Evolutionary conservation across 2,329 filamentous ascomycete genomes (phyloP), one percentile per base, ranked within the genome.

Genomic region (Penicillium brevicompactum): DNA sequence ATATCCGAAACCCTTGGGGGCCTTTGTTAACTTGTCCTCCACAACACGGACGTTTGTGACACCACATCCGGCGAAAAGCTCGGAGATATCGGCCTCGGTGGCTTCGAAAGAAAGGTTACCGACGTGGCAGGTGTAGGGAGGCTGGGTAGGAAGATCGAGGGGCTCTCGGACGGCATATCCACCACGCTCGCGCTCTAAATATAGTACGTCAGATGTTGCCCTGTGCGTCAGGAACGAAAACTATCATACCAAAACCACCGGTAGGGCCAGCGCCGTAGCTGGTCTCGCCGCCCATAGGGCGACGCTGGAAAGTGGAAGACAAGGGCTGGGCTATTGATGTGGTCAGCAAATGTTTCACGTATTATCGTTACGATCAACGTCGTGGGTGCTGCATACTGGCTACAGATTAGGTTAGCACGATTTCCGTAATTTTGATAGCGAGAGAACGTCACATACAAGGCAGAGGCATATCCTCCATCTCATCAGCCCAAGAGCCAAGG

Each of bases 1-100:
- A 74, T 99, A 99, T 59, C 93, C 94, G 69, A 99, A 99, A 46
- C 94, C 94, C 82, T 99, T 99, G 63, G 94, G 94, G 70, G 92
- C 92, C 76, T 89, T 87, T 72, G 94, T 89, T 74, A 96, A 83
- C 72, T 93, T 94, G 77, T 99, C 95, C 80, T 97, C 93, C 61
- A 99, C 96, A 68, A 99, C 92, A 69, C 94, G 90, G 63, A 99
- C 91, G 72, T 87, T 97, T 63, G 89, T 89, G 66, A 97, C 88
- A 62, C 91, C 84, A 75, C 93, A 97, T 53, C 83, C 90, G 49
- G 82, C 79, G 71, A 99, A 96, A 71, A 97, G 94, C 49, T 92
- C 89, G 66, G 83, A 87, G 60, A 99, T 88, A 68, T 92, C 89
- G 64, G 87, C 89, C 62, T 85, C 84, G 51, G 90, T 94, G 53